A percentile compares a stretch with the other conserved stretches of the same genome.
Conservation (phyloP, 352 stramenopile species). For the Phytophthora idaei region DNA sequence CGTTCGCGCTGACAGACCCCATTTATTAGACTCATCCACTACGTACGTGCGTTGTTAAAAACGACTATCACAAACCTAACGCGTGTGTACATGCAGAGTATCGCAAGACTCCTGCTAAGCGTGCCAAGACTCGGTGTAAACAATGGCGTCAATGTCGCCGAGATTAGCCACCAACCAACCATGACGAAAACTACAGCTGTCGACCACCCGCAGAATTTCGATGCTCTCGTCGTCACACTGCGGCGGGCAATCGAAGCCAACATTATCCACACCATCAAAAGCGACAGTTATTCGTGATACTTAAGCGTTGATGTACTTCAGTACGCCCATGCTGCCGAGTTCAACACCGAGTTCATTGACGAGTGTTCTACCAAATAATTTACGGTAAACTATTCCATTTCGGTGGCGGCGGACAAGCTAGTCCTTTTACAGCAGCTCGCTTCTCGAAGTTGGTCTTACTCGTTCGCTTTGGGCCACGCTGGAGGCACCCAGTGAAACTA, state of each 20-base stretch:
- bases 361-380: too few species aligned
- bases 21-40: background rate
- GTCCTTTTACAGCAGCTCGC: too few species aligned
- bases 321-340: too few species aligned
- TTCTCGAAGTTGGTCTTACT: too few species aligned
- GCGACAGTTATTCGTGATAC: too few species aligned
- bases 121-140: background rate
- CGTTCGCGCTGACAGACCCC: background rate
- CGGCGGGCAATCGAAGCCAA: slow-evolving; percentile 24
- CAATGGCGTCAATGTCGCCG: background rate
- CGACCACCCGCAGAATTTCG: slow-evolving; percentile 20
- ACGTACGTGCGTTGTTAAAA: too few species aligned
- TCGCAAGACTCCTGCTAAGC: slow-evolving; percentile 1
- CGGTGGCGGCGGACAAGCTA: too few species aligned
- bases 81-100: slow-evolving; percentile 1
- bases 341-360: too few species aligned
- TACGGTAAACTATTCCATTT: too few species aligned
- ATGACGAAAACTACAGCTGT: slow-evolving; percentile 13
- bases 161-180: background rate
- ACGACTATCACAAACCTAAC: background rate
- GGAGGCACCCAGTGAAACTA: too few species aligned
- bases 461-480: too few species aligned
- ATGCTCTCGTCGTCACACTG: slow-evolving; percentile 9
- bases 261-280: slow-evolving; percentile 15
- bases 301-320: too few species aligned